Evolutionary conservation across 768 basidiomycete species (phyloP), one percentile per base, ranked within the genome.

Genomic region (Tylopilus sp.): DNA sequence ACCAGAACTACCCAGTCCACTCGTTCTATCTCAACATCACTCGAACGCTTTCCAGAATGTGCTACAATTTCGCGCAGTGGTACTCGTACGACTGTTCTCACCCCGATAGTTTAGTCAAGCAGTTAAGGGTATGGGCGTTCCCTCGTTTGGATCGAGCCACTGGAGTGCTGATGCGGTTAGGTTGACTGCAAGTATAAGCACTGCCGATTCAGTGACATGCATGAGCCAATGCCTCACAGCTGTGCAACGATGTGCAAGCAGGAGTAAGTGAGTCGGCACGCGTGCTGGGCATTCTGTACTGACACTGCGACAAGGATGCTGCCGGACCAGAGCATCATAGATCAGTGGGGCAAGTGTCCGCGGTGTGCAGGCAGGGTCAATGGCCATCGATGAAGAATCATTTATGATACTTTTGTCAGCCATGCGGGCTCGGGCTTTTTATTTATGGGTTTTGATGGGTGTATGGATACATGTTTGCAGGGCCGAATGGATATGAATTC

Each of bases 151-250:
- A 18, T n/a, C 18, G 25, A 17, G 6, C 28, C n/a, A 39, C 22
- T 21, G 39, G 48, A 39, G 38, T 5, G 47, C 40, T 46, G 17
- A 43, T 26, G 17, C 13, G 42, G 42, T 11, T 47, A 82, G 81
- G 66, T 82, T 15, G 81, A 82, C 54, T 83, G 81, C 55, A 71
- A 74, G 43, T 49, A 48, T 2, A 47, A 52, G 23, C 53, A 57
- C 7, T 82, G 81, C 49, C 66, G 60, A 8, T 60, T 71, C 48
- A 82, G 81, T 52, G 20, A 43, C 9, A 57, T 31, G 30, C 79
- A 80, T 51, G 61, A 48, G 9, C 51, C 38, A 1, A 39, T 26
- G 12, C 3, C 22, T 1, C 79, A 80, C 48, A 53, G 72, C 47
- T 80, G 79, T 52, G 38, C 20, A 20, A 51, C 45, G 8, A 66